Evolutionary conservation across 345 rosid species (phyloP).

Genomic region (Gossypium australe): DNA sequence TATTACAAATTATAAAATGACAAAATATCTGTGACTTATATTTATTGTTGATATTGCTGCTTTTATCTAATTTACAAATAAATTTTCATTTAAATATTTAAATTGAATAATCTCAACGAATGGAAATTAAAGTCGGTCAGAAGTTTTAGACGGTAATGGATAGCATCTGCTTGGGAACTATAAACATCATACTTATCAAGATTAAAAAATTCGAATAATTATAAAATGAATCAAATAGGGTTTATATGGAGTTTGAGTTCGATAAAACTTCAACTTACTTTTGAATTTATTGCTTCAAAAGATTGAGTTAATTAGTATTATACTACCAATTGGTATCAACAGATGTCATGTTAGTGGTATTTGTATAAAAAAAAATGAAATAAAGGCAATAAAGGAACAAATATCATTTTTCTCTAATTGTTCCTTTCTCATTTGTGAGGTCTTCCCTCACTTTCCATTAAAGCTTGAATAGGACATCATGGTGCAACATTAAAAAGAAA

Average conservation of each 20-base stretch:
- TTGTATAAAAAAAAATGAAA: neutral
- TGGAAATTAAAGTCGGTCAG: too few relatives aligned
- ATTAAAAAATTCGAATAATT: neutral
- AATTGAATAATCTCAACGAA: too few relatives aligned
- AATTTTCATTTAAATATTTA: too few relatives aligned
- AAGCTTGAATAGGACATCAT: neutral
- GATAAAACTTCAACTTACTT: neutral
- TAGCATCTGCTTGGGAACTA: too few relatives aligned
- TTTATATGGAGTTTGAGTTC: neutral
- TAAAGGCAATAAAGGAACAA: neutral
- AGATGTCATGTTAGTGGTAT: neutral
- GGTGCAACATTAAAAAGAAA: neutral
- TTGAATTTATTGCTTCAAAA: neutral
- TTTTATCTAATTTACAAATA: too few relatives aligned
- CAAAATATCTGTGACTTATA: too few relatives aligned
- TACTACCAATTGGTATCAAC: neutral
- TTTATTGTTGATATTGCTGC: too few relatives aligned
- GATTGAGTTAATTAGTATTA: neutral
- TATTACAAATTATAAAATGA: too few relatives aligned
- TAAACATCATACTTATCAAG: too few relatives aligned
- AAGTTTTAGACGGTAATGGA: too few relatives aligned
- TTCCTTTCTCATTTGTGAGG: slow-evolving; percentile 1
- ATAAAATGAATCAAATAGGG: neutral
- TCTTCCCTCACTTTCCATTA: neutral
- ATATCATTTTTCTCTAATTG: neutral